Conservation (phyloP, 805 yeast genomes). For the Saccharomycopsis guyanensis region DNA sequence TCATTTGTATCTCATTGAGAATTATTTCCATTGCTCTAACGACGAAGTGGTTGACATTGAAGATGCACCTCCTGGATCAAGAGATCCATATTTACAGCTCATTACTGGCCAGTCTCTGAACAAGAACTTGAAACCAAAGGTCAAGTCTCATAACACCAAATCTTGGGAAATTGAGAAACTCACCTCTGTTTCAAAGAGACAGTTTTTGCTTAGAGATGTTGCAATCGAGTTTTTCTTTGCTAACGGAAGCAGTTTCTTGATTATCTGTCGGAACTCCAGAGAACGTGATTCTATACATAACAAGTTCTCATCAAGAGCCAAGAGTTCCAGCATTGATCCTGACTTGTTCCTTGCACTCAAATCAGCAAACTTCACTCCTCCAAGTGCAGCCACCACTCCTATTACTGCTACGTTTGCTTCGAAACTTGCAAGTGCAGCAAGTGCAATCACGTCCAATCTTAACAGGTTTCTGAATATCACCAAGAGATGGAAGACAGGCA, state of each 20-base stretch:
- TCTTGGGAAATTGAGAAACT: constrained; percentile 56
- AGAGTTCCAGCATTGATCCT: constrained; percentile 43
- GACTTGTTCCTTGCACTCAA: constrained; percentile 49
- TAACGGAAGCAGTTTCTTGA: constrained; percentile 61
- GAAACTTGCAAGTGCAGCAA: constrained; percentile 36
- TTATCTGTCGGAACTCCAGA: constrained; percentile 50
- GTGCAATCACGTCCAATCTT: constrained; percentile 35
- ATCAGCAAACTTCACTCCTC: constrained; percentile 26
- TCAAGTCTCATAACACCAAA: constrained; percentile 38
- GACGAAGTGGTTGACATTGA: constrained; percentile 53
- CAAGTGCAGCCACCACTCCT: constrained; percentile 24
- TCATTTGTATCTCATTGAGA: constrained; percentile 61
- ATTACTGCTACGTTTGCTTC: constrained; percentile 31
- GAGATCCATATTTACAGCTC: constrained; percentile 65
- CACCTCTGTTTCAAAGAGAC: constrained; percentile 62
- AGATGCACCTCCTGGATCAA: constrained; percentile 52
- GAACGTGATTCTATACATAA: constrained; percentile 51
- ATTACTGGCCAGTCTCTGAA: constrained; percentile 43
- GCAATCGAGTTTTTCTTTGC: constrained; percentile 72
- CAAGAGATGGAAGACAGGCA: constrained; percentile 66
- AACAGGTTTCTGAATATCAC: constrained; percentile 43
- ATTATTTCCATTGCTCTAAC: constrained; percentile 50
- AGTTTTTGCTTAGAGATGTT: constrained; percentile 69
- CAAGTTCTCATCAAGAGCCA: constrained; percentile 41
- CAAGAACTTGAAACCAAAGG: constrained; percentile 22